These are phyloP conservation scores for Akanthomyces dipterigenus DNA, from an alignment of 2,329 filamentous ascomycete genomes.

Conservation along the genomic window DNA sequence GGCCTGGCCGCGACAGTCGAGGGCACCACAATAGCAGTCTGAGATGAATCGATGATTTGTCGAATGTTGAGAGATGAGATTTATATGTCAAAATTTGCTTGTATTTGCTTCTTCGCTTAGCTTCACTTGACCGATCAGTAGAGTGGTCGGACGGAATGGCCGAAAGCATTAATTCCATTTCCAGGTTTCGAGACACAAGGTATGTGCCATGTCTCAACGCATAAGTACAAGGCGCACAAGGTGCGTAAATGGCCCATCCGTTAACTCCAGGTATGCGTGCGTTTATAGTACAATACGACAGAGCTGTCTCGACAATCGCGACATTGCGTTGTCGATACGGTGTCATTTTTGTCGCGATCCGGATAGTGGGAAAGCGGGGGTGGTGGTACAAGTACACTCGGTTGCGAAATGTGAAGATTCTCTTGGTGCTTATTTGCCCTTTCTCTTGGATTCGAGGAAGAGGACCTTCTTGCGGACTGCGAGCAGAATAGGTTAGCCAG, in stretches of 20 bases:
- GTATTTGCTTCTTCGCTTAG: conserved; percentile 3
- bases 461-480: conserved; percentile 90
- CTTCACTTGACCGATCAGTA: neutral
- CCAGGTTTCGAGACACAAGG: neutral
- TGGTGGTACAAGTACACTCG: neutral
- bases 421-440: conserved; percentile 43
- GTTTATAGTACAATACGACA: conserved; percentile 11
- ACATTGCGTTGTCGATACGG: neutral
- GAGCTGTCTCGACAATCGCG: neutral
- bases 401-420: neutral
- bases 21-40: neutral
- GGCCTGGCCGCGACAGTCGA: neutral
- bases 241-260: conserved; percentile 1
- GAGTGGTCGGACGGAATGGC: neutral
- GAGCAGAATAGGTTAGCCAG: neutral
- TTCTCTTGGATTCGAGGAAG: conserved; percentile 88
- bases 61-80: neutral
- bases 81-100: neutral
- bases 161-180: conserved; percentile 1
- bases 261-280: conserved; percentile 13
- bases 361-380: neutral
- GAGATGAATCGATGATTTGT: neutral
- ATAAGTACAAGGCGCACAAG: conserved; percentile 3
- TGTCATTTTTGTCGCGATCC: neutral
- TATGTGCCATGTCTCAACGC: neutral